Evolutionary conservation across 2,329 filamentous ascomycete genomes (phyloP).

Genomic region (Monilinia fructigena): DNA sequence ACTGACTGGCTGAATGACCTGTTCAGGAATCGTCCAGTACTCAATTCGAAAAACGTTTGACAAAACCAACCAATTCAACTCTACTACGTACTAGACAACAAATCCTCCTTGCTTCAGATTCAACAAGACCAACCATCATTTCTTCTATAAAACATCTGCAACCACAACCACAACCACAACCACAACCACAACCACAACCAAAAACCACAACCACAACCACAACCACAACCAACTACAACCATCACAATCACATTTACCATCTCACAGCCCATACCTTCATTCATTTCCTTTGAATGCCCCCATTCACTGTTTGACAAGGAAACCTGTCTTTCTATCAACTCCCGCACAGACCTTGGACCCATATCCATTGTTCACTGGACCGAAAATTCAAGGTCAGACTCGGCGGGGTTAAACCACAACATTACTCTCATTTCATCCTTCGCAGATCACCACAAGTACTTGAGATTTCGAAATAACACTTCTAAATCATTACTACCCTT

Average conservation of each 20-base stretch:
- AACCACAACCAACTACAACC: not conserved
- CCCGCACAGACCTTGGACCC: conserved; percentile 21
- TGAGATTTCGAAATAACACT: conserved; percentile 1
- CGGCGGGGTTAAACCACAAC: conserved; percentile 14
- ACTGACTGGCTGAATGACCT: conserved; percentile 13
- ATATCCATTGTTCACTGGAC: conserved; percentile 17
- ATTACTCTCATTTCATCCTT: conserved; percentile 5
- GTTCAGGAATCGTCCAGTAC: conserved; percentile 9
- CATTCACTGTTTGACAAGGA: not conserved
- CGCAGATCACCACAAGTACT: conserved; percentile 1
- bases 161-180: not conserved
- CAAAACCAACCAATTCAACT: conserved; percentile 12
- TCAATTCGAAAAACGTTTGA: conserved; percentile 17
- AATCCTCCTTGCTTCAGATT: conserved; percentile 6
- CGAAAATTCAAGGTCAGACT: conserved; percentile 14
- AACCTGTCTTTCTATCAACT: conserved; percentile 8
- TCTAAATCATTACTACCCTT: conserved; percentile 6
- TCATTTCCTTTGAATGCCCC: not conserved
- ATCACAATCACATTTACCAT: not conserved
- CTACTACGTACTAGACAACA: conserved; percentile 8
- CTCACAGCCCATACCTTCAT: not conserved
- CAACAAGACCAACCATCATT: conserved; percentile 10
- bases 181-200: not conserved
- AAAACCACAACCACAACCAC: not conserved
- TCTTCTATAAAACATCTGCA: conserved; percentile 9